Base-by-base conservation (phyloP, 2,329 filamentous ascomycete species). In the Aspergillus sp. region DNA sequence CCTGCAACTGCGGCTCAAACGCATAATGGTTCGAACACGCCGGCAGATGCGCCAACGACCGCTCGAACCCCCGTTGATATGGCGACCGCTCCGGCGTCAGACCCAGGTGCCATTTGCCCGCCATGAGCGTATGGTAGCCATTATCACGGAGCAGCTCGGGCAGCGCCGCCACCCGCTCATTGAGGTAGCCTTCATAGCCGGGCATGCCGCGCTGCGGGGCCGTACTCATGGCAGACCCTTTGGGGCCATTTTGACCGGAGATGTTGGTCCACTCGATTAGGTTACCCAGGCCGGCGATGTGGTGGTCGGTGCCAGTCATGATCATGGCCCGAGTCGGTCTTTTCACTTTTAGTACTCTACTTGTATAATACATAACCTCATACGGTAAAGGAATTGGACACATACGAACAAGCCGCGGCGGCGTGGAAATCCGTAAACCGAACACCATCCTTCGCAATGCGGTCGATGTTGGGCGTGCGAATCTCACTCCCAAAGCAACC, bases 341-440 rank as follows among this genome's bases (percentile, higher is more conserved):
- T 35, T 19, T 33, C 66, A 35, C n/a, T 35, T 6, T 7, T 30
- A 19, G 51, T 41, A 48, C 19, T 7, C 10, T 32, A 19, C 19
- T 5, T 32, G 19, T 30, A 32, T 10, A 5, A 42, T 8, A n/a
- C 10, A 12, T 12, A 6, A 32, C 30, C 19, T 19, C 30, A 45
- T 33, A 5, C 41, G 19, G 9, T 3, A 19, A 26, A 12, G 4
- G 7, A 19, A 28, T 12, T 9, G 10, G 35, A 10, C 26, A 57
- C 63, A 42, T 46, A 67, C 43, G 79, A 83, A 63, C 80, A 84
- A 43, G 81, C 80, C 2, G 80, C 77, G 0, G 81, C 80, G 1
- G 80, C 77, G 56, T 84, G 81, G 61, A 82, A 83, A 54, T 82
- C 77, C 0, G 79, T 83, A 56, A 83, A 80, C 4, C 79, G 75